Base-by-base conservation (phyloP, 2,329 filamentous ascomycete species). In the Fusarium incarnatum region DNA sequence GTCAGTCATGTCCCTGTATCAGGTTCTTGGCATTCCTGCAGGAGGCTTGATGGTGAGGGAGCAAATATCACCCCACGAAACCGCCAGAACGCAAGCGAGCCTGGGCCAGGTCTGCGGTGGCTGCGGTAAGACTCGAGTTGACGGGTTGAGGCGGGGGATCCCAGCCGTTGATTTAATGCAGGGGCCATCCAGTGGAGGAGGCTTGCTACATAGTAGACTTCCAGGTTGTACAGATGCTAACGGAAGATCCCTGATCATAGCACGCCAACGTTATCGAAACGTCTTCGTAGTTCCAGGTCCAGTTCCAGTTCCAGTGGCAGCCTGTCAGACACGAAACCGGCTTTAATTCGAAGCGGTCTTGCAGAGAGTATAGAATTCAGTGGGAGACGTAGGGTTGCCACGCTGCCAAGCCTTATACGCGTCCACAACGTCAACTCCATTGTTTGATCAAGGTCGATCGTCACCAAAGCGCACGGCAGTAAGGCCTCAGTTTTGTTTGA, bases 61-160 rank as follows among this genome's bases (percentile, higher is more conserved):
- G 62, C 56, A 61, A 64, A 67, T 64, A 73, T 73, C 73, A 72
- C 71, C 71, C 70, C 64, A 75, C 70, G 71, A 75, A 73, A 75
- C 73, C 67, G 49, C 45, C 45, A 68, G 60, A 60, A 13, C 42
- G 49, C 55, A 75, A 75, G 73, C 73, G 71, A 75, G 71, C 67
- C 54, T 63, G 47, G 61, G 59, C 71, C 65, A 49, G 70, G 42
- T 57, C 58, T 61, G 50, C 73, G 73, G 72, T 75, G 73, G 64
- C 53, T 49, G 67, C 73, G 73, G 49, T 52, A 52, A 34, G 34
- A 40, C 34, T 41, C 32, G 37, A 52, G 73, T 75, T 37, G 18
- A 66, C 66, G 71, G 73, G 64, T 60, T 64, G 54, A 56, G 64
- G 68, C 53, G 61, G 62, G 73, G 47, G 70, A 67, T 68, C 59